Evolutionary conservation across 2,329 filamentous ascomycete genomes (phyloP).

Genomic region (Aspergillus sp.): DNA sequence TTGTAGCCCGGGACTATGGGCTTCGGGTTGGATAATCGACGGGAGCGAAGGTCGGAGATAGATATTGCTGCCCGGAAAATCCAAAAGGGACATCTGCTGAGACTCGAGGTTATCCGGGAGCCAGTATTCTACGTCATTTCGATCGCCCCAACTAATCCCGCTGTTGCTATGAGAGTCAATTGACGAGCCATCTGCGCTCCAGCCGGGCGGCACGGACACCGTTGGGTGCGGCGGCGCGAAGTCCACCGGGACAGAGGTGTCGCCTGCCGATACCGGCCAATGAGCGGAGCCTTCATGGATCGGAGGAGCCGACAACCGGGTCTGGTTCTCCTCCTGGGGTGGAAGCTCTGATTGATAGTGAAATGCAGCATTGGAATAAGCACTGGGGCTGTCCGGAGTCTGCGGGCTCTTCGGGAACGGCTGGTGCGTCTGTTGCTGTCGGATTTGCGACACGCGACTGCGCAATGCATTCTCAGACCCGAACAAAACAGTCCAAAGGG

Average conservation of each 20-base stretch:
- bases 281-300: conserved; percentile 19
- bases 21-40: conserved; percentile 28
- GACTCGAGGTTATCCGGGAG: conserved; percentile 34
- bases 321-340: conserved; percentile 16
- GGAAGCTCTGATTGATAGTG: conserved; percentile 22
- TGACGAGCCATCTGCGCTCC: conserved; percentile 20
- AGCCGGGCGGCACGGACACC: conserved; percentile 18
- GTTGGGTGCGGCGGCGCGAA: conserved; percentile 18
- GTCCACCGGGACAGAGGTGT: conserved; percentile 21
- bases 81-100: conserved; percentile 29
- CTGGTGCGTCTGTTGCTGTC: conserved; percentile 30
- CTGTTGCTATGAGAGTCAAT: conserved; percentile 20
- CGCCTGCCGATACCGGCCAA: conserved; percentile 17
- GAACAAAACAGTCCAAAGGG: not conserved
- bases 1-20: conserved; percentile 19
- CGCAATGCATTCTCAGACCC: conserved; percentile 3
- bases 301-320: conserved; percentile 6
- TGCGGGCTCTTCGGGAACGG: conserved; percentile 15
- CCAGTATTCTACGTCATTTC: conserved; percentile 33
- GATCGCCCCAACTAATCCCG: conserved; percentile 25
- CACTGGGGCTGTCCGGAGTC: conserved; percentile 10
- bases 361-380: conserved; percentile 17
- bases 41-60: conserved; percentile 35
- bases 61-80: conserved; percentile 34
- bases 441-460: conserved; percentile 39